Evolutionary conservation across 805 yeast genomes (phyloP).

Genomic region (Spathaspora arborariae): DNA sequence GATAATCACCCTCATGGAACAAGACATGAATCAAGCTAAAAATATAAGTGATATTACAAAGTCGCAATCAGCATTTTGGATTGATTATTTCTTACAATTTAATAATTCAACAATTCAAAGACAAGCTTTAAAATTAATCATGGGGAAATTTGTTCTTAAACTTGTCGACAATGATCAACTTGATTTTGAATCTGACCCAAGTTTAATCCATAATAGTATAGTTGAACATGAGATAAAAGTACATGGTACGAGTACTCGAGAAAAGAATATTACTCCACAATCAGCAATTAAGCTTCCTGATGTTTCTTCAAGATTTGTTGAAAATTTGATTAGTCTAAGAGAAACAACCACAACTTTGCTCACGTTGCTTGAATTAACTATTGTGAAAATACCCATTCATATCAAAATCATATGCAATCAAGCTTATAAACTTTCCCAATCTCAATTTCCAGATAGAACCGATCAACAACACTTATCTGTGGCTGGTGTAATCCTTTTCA

Average conservation of each 20-base stretch:
- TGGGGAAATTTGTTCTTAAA: constrained; percentile 35
- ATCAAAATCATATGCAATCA: constrained; percentile 31
- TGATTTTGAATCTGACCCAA: constrained; percentile 80
- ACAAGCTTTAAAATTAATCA: constrained; percentile 35
- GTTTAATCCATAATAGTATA: constrained; percentile 45
- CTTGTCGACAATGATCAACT: constrained; percentile 47
- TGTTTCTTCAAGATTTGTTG: constrained; percentile 67
- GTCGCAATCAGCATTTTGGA: constrained; percentile 39
- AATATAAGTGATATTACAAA: constrained; percentile 39
- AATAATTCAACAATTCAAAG: constrained; percentile 49
- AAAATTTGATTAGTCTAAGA: constrained; percentile 70
- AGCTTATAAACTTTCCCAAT: constrained; percentile 35
- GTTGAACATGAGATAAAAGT: constrained; percentile 32
- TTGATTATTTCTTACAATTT: constrained; percentile 38
- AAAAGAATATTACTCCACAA: constrained; percentile 47
- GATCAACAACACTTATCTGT: constrained; percentile 60
- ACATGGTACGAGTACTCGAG: constrained; percentile 31
- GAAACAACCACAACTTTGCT: constrained; percentile 64
- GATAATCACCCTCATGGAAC: constrained; percentile 43
- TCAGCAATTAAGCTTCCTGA: constrained; percentile 75
- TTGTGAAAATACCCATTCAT: constrained; percentile 37
- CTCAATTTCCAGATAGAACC: constrained; percentile 53
- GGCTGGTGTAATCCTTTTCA: constrained; percentile 63
- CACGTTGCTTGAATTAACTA: constrained; percentile 42
- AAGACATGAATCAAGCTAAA: constrained; percentile 31